These are phyloP conservation scores for Boletus sp. DNA, from an alignment of 768 basidiomycete genomes.

Conservation along the genomic window DNA sequence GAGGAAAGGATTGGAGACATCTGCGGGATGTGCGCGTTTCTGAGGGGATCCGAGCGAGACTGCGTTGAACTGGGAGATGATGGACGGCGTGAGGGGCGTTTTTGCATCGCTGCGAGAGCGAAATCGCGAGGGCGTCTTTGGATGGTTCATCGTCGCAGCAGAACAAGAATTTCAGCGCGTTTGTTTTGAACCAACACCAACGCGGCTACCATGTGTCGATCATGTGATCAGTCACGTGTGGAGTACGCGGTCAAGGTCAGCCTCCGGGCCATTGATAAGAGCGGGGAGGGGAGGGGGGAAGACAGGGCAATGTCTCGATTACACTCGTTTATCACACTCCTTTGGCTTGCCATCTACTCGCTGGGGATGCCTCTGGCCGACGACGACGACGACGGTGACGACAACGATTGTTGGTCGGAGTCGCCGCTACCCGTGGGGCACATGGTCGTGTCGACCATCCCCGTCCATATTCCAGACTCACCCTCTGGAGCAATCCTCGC, in stretches of 20 bases:
- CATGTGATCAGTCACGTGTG: conserved; percentile 20
- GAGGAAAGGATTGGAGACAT: conserved; percentile 63
- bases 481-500: conserved; percentile 8
- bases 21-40: conserved; percentile 37
- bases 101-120: conserved; percentile 49
- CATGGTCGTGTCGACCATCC: neutral
- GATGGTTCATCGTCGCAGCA: conserved; percentile 24
- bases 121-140: conserved; percentile 46
- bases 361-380: conserved; percentile 8
- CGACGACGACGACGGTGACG: conserved; percentile 6
- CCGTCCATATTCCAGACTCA: neutral
- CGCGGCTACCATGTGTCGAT: too few relatives aligned
- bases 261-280: conserved; percentile 15
- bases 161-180: neutral
- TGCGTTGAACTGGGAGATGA: conserved; percentile 38
- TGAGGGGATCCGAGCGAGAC: conserved; percentile 32
- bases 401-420: neutral
- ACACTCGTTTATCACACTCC: conserved; percentile 21
- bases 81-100: conserved; percentile 46
- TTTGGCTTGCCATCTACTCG: conserved; percentile 1
- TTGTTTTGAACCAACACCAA: conserved; percentile 10
- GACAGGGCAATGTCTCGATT: conserved; percentile 12
- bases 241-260: conserved; percentile 15
- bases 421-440: neutral
- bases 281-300: neutral